Conservation (phyloP, 2,329 filamentous ascomycete species). For the Endothia cerciana region DNA sequence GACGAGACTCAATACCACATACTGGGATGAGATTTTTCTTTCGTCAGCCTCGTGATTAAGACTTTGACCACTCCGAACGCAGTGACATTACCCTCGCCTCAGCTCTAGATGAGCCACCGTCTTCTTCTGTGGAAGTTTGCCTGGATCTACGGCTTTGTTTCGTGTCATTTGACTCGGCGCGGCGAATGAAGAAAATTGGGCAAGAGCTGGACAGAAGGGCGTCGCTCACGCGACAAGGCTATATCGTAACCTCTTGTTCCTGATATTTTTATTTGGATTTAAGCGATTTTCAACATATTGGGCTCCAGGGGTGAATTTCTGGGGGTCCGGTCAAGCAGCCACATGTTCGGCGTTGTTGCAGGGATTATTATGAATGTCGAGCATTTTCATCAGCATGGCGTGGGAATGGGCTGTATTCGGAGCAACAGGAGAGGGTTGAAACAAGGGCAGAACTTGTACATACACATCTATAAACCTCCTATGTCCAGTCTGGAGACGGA, state of each 20-base stretch:
- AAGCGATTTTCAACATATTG: neutral
- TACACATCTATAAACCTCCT: neutral
- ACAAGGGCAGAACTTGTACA: neutral
- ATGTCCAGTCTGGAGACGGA: neutral
- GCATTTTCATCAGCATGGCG: constrained; percentile 25
- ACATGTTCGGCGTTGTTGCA: constrained; percentile 5
- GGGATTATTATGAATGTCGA: neutral
- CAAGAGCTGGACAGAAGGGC: neutral
- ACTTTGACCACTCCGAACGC: neutral
- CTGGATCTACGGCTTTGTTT: neutral
- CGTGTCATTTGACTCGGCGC: neutral
- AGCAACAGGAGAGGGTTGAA: neutral
- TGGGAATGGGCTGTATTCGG: neutral
- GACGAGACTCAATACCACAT: too few relatives aligned
- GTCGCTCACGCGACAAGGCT: constrained; percentile 16
- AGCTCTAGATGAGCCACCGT: neutral
- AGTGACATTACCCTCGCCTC: neutral
- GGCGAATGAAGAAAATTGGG: neutral
- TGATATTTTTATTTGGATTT: neutral
- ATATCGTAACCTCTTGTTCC: neutral
- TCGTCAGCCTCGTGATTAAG: neutral
- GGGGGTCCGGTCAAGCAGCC: neutral
- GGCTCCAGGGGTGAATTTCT: neutral
- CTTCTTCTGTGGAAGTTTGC: neutral
- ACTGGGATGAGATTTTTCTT: neutral